A percentile compares a stretch with the other conserved stretches of the same genome.
Evolutionary conservation across 306 rosid species (phyloP).

Genomic region (Hippophae tibetana): DNA sequence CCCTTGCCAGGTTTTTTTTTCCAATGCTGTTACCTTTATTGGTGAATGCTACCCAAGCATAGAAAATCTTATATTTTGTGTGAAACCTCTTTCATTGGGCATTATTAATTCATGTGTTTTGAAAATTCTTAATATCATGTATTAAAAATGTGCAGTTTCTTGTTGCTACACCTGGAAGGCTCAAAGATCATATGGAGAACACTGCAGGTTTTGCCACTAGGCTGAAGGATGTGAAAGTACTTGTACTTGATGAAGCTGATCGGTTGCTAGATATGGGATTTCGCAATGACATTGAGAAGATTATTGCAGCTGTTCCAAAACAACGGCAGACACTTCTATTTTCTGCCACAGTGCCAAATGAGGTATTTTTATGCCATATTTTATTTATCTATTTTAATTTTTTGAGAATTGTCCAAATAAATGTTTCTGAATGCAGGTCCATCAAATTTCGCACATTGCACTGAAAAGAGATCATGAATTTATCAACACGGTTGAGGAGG

Average conservation of each 20-base stretch:
- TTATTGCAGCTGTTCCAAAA: constrained; percentile 77
- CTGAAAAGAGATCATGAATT: constrained; percentile 86
- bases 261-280: constrained; percentile 97
- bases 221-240: constrained; percentile 88
- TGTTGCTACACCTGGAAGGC: constrained; percentile 99
- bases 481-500: constrained; percentile 77
- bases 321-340: constrained; percentile 87
- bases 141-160: constrained; percentile 57
- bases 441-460: constrained; percentile 85
- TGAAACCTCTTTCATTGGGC: too few species aligned
- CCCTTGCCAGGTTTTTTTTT: constrained; percentile 65
- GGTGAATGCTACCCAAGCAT: too few species aligned
- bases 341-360: constrained; percentile 92
- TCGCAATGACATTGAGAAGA: constrained; percentile 83
- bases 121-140: constrained; percentile 7
- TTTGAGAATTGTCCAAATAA: neutral
- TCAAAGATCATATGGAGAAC: constrained; percentile 82
- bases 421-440: constrained; percentile 57
- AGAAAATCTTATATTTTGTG: too few species aligned
- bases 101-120: neutral
- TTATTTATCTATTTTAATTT: too few species aligned
- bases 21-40: too few species aligned
- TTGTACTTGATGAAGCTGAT: constrained; percentile 97
- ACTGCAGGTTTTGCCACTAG: constrained; percentile 90
- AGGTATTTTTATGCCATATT: constrained; percentile 29